Evolutionary conservation across 2,329 filamentous ascomycete species (phyloP).

Genomic region (Trichoderma guizhouense): DNA sequence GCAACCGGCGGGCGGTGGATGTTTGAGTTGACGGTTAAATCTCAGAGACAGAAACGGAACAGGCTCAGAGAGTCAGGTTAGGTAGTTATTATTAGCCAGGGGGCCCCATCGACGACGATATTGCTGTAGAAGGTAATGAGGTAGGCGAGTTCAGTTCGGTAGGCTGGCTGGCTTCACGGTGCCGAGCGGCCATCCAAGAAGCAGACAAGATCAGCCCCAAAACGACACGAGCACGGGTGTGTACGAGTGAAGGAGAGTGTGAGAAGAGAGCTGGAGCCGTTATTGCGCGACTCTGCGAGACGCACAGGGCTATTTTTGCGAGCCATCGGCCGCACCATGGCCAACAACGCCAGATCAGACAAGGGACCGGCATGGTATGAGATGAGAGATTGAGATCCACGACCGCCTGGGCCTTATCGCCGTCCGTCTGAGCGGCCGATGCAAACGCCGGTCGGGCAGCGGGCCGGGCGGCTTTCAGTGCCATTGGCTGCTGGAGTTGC

Average conservation of each 20-base stretch:
- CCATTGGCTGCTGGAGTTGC: constrained; percentile 7
- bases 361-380: constrained; percentile 10
- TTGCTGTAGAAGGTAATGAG: neutral
- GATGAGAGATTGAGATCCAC: constrained; percentile 16
- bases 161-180: neutral
- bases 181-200: constrained; percentile 3
- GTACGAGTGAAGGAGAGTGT: neutral
- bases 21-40: constrained; percentile 5
- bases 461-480: constrained; percentile 10
- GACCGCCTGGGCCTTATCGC: constrained; percentile 17
- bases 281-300: neutral
- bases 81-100: neutral
- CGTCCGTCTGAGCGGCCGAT: constrained; percentile 17
- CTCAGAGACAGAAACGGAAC: neutral
- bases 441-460: constrained; percentile 17
- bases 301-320: constrained; percentile 4
- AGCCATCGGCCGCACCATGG: neutral
- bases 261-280: neutral
- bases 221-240: neutral
- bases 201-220: neutral
- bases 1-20: neutral
- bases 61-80: neutral
- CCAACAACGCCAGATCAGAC: neutral
- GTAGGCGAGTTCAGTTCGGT: neutral
- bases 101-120: neutral